A percentile compares a stretch with the other conserved stretches of the same genome.
Evolutionary conservation across 208 protist genomes (phyloP).

Genomic region (Acanthamoeba triangularis): DNA sequence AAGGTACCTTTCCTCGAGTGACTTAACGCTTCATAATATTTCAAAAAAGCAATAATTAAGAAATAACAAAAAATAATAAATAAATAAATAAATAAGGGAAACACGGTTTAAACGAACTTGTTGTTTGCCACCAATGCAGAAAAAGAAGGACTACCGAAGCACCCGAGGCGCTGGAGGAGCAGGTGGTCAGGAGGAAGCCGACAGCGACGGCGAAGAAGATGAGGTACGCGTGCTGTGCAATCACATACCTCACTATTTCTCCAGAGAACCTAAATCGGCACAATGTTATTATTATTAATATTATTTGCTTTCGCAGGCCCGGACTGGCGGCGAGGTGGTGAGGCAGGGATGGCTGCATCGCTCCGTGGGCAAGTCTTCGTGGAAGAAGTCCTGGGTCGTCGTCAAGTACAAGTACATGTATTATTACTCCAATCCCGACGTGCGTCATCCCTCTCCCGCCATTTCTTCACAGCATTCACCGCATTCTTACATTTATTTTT

Average conservation of each 20-base stretch:
- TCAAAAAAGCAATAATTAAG: not conserved
- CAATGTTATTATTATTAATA: not conserved
- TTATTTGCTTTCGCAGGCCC: not conserved
- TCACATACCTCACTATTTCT: not conserved
- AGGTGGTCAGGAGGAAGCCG: slow-evolving; percentile 38
- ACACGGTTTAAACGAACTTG: not conserved
- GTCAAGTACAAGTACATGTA: slow-evolving; percentile 69
- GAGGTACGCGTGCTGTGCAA: not conserved
- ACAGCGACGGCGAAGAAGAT: slow-evolving; percentile 38
- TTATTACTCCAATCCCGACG: slow-evolving; percentile 64
- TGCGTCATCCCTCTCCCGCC: not conserved
- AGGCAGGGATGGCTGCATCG: slow-evolving; percentile 52
- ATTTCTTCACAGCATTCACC: not conserved
- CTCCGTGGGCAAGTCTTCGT: not conserved
- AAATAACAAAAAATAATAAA: not conserved
- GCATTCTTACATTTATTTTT: no score
- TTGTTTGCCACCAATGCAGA: not conserved
- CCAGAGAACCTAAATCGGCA: not conserved
- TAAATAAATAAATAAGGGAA: no score
- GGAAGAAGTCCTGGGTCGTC: slow-evolving; percentile 71
- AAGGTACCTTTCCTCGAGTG: not conserved
- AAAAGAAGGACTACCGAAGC: slow-evolving; percentile 68
- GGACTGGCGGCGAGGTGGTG: slow-evolving; percentile 8
- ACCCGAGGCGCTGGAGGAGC: not conserved
- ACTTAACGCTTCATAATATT: no score